Percentiles rank a stretch among this genome's conserved stretches.
Evolutionary conservation across 2,329 filamentous ascomycete species (phyloP).

Genomic region (Colletotrichum karsti): DNA sequence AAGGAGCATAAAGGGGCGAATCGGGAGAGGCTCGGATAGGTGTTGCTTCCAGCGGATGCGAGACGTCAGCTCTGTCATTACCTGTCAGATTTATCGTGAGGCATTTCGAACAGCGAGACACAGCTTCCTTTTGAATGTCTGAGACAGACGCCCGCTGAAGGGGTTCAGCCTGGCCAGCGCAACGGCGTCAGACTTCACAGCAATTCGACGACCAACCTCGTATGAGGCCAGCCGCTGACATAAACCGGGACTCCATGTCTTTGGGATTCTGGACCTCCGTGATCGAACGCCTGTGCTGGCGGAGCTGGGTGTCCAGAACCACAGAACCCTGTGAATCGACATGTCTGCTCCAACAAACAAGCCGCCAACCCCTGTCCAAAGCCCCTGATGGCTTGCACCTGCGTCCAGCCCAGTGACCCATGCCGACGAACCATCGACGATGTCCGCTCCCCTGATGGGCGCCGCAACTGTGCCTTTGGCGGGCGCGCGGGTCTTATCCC

Average conservation of each 20-base stretch:
- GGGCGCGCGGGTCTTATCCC: neutral
- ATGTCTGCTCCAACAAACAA: slow-evolving; percentile 21
- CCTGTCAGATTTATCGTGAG: neutral
- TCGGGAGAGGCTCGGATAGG: neutral
- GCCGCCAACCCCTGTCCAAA: slow-evolving; percentile 5
- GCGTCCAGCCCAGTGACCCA: neutral
- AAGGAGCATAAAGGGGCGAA: slow-evolving; percentile 4
- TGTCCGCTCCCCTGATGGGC: neutral
- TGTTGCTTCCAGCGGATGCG: neutral
- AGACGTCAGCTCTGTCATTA: neutral
- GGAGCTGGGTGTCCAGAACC: neutral
- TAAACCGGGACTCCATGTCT: neutral
- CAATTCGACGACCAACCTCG: neutral
- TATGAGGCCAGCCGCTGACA: neutral
- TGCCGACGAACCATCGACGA: neutral
- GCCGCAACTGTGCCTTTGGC: neutral
- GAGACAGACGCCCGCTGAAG: neutral
- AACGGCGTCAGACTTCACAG: too few relatives aligned
- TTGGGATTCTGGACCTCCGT: neutral
- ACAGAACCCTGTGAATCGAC: neutral
- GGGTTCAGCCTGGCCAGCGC: neutral
- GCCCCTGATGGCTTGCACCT: slow-evolving; percentile 4
- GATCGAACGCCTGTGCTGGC: neutral
- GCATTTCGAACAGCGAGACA: neutral
- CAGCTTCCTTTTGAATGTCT: neutral